Evolutionary conservation across 202 grass and related monocot genomes (phyloP).

Genomic region (Alloteropsis angusta): DNA sequence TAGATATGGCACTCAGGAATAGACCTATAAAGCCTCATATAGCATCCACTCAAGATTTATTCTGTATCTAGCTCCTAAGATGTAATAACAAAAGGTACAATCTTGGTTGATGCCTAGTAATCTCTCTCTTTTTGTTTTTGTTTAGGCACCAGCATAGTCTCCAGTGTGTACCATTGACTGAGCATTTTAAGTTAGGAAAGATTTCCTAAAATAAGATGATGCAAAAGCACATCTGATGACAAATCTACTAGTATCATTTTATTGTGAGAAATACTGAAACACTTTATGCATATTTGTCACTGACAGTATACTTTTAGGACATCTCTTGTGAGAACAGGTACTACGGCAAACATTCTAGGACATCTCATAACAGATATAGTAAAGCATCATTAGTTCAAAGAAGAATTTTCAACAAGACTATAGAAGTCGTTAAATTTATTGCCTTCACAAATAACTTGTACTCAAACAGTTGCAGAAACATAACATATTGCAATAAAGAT

Average conservation of each 20-base stretch:
- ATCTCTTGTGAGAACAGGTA: background rate
- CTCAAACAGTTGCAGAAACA: background rate
- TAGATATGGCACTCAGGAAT: constrained; percentile 2
- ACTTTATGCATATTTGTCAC: background rate
- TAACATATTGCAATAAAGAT: background rate
- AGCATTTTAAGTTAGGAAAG: background rate
- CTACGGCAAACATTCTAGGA: background rate
- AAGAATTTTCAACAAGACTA: background rate
- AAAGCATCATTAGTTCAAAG: constrained; percentile 1
- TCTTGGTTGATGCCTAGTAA: background rate
- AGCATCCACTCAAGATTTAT: background rate
- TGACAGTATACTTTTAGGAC: background rate
- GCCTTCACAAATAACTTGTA: background rate
- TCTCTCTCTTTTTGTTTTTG: background rate
- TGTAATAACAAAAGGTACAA: background rate
- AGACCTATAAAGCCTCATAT: background rate
- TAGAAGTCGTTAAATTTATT: background rate
- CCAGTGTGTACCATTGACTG: background rate
- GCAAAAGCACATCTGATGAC: background rate
- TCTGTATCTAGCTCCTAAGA: background rate
- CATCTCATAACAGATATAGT: background rate
- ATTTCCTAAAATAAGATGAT: background rate
- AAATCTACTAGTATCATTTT: background rate
- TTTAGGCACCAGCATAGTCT: background rate
- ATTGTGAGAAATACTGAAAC: background rate